Base-by-base conservation (phyloP, 192 early-diverging fungal species). In the Dissophora ornata region DNA sequence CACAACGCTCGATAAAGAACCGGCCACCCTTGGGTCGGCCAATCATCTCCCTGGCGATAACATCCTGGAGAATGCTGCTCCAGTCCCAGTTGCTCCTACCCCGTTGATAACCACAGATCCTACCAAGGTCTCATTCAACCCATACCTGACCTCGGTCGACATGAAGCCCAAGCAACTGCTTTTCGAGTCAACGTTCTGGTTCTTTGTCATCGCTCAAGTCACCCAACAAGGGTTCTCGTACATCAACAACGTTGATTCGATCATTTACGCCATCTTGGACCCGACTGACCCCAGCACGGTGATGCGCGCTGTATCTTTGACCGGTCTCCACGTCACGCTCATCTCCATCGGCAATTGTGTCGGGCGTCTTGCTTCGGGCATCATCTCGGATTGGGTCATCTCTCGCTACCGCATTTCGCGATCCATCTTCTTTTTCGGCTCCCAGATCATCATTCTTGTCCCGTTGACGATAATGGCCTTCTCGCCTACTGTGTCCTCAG, bases 171-270 rank as follows among this genome's bases (percentile, higher is more conserved):
- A 50, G 16, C 57, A 58, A 6, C 40, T 77, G n/a, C 44, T 77
- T 5, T 18, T 51, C 29, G 63, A 77, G 63, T 52, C 71, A 15
- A 77, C 71, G 0, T 77, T 77, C 52, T 77, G 71, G 71, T 77
- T 77, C 46, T 77, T 77, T 54, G 71, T 77, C 45, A 62, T 77
- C 4, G 71, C 71, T 28, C 71, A 77, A 41, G 57, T 77, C 22
- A 65, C 57, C 29, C 71, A 77, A 28, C 71, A 77, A 48, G 71
- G 71, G 0, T 77, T 77, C 24, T 77, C 71, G 4, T 77, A 77
- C 71, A 77, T 77, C 46, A 77, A 77, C 51, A 77, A 77, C 24
- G 64, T 77, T 28, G 71, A 77, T 44, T 77, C 71, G 26, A 77
- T 77, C 26, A 65, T 77, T 25, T 64, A 77, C 18, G 71, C 71